These are phyloP conservation scores for Trichocomaceae sp. DNA, from an alignment of 2,329 filamentous ascomycete species.

Conservation along the genomic window DNA sequence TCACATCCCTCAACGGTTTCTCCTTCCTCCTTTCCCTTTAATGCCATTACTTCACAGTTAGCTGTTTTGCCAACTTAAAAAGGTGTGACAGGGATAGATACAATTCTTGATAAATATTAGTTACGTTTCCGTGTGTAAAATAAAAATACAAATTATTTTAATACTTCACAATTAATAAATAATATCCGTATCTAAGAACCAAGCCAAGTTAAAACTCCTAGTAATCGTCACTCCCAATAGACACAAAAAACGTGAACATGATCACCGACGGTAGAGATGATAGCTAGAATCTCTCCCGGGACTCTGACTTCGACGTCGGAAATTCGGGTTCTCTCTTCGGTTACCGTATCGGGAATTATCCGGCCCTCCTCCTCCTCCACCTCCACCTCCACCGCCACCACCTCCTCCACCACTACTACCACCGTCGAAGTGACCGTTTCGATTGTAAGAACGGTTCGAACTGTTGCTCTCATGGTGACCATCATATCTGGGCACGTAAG, in stretches of 20 bases:
- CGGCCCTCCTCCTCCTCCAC: constrained; percentile 2
- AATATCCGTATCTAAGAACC: constrained; percentile 1
- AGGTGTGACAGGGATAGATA: background rate
- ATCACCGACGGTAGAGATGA: constrained; percentile 21
- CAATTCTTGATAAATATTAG: background rate
- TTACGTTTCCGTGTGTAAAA: background rate
- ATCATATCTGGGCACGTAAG: constrained; percentile 33
- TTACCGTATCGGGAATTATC: constrained; percentile 14
- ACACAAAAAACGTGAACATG: background rate
- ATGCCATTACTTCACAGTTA: background rate
- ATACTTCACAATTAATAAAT: no score
- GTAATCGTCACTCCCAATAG: background rate
- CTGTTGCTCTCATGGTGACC: constrained; percentile 9
- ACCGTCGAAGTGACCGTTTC: constrained; percentile 4
- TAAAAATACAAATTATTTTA: background rate
- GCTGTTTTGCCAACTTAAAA: background rate
- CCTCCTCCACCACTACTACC: background rate
- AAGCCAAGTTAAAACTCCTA: constrained; percentile 1
- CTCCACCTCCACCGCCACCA: background rate
- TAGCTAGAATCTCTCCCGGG: constrained; percentile 22
- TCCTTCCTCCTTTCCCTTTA: background rate
- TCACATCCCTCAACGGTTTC: constrained; percentile 12
- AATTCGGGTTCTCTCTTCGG: constrained; percentile 25
- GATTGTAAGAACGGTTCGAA: background rate
- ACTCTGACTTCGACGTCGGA: constrained; percentile 31